Evolutionary conservation across 352 stramenopile genomes (phyloP).

Genomic region (Globisporangium orthogonon): DNA sequence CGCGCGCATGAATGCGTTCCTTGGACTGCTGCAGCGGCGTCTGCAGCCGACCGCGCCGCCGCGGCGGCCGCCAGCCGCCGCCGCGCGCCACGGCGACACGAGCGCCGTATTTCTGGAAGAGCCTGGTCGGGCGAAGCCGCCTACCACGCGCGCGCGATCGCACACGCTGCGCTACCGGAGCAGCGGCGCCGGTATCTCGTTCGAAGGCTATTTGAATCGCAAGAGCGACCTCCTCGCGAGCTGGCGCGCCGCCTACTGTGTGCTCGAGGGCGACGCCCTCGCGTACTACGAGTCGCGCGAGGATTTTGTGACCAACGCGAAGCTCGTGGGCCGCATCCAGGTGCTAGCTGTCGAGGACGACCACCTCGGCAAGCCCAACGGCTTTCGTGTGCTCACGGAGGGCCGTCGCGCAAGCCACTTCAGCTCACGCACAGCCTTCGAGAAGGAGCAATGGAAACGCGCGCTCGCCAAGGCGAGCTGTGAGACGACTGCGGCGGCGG

Average conservation of each 20-base stretch:
- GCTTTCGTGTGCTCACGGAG: slow-evolving; percentile 61
- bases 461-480: slow-evolving; percentile 24
- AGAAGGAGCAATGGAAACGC: slow-evolving; percentile 80
- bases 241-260: slow-evolving; percentile 75
- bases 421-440: slow-evolving; percentile 68
- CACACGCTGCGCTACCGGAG: slow-evolving; percentile 61
- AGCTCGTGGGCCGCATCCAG: slow-evolving; percentile 71
- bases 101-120: slow-evolving; percentile 51
- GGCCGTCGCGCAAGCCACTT: slow-evolving; percentile 64
- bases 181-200: slow-evolving; percentile 57
- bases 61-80: slow-evolving; percentile 20
- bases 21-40: slow-evolving; percentile 49
- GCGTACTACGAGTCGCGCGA: slow-evolving; percentile 77
- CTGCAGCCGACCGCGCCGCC: slow-evolving; percentile 49
- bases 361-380: slow-evolving; percentile 51
- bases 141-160: slow-evolving; percentile 29
- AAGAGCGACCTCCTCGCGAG: slow-evolving; percentile 68
- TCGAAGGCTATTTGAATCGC: slow-evolving; percentile 82
- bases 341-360: slow-evolving; percentile 66
- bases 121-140: slow-evolving; percentile 14
- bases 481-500: too few relatives aligned
- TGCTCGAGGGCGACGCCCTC: slow-evolving; percentile 71
- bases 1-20: slow-evolving; percentile 38
- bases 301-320: slow-evolving; percentile 77
- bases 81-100: slow-evolving; percentile 29